Base-by-base conservation (phyloP, 441 rosid genomes). In the Pelargonium fulgidum region DNA sequence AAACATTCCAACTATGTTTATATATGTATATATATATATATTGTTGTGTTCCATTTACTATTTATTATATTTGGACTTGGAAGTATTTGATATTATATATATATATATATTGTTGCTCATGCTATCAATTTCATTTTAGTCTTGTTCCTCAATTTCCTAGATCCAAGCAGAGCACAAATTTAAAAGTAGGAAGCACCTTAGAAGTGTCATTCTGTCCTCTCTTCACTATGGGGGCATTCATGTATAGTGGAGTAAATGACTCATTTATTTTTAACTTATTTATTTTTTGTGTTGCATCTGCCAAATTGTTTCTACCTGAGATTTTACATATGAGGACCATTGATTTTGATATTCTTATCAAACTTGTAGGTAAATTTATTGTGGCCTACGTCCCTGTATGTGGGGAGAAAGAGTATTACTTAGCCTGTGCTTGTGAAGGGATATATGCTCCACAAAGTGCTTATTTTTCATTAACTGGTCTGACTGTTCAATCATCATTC, bases 391-490 rank as follows among this genome's bases (percentile, higher is more conserved):
- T 77, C 78, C 87, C 89, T 76, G 83, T 83, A 19, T 91, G 96
- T 80, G 85, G 84, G 77, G 90, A 89, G 73, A 91, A 89, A 79
- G 96, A 93, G 77, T 91, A 88, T 75, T 91, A 91, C 78, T 92
- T 93, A 76, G 97, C 91, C 11, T 87, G 89, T 79, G 90, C 92
- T 33, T 93, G 99, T 78, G 83, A 81, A 64, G 96, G 89, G 84
- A 78, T 89, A 65, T 93, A 91, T 76, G 89, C 91, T 63, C 99
- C 99, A 62, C 95, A 97, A 65, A 87, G 97, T 79, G 99, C 96
- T 44, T 93, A 89, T 84, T 89, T 89, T 74, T 93, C 90, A 54
- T 79, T 91, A 69, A 87, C 87, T 73, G 99, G 99, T 70, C 81
- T 89, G 84, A 89, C 92, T n/a, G 95, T 91, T 81, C 90, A 91